A percentile compares a stretch with the other conserved stretches of the same genome.
phyloP scores from a whole-genome alignment of 495 filamentous ascomycete species.

The Penicillium lividum region DNA sequence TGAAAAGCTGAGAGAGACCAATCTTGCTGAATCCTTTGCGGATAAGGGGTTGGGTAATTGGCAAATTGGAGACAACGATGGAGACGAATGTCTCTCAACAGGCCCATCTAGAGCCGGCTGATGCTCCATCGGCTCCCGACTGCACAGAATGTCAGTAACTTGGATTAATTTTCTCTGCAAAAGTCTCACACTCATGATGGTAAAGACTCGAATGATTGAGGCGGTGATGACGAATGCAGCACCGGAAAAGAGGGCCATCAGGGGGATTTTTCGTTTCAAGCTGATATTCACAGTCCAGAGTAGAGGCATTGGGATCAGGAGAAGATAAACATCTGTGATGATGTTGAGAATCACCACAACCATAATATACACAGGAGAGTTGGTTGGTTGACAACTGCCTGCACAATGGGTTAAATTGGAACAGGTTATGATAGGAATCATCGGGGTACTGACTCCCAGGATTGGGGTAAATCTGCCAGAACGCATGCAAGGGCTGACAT shows the following conservation, averaged over 20 bases:
- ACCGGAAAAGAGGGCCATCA: constrained; percentile 55
- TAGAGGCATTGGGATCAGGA: constrained; percentile 53
- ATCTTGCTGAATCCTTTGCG: constrained; percentile 33
- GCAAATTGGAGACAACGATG: constrained; percentile 55
- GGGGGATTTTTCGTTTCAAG: constrained; percentile 43
- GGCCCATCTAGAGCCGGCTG: constrained; percentile 54
- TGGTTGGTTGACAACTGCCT: constrained; percentile 40
- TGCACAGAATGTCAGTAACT: constrained; percentile 3
- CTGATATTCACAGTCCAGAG: constrained; percentile 52
- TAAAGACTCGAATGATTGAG: constrained; percentile 55
- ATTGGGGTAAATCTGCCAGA: constrained; percentile 54
- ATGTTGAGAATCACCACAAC: constrained; percentile 48
- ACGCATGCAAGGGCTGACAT: constrained; percentile 49
- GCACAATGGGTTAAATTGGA: constrained; percentile 13
- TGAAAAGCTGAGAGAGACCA: constrained; percentile 34
- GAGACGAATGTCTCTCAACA: constrained; percentile 60
- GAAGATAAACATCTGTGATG: constrained; percentile 51
- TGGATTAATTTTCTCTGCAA: too few relatives aligned
- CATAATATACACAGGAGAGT: constrained; percentile 35
- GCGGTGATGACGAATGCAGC: constrained; percentile 57
- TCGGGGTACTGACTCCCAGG: constrained; percentile 44
- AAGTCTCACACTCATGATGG: constrained; percentile 45
- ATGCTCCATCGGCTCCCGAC: constrained; percentile 37
- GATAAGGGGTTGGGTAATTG: constrained; percentile 56
- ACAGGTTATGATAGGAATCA: background rate